Evolutionary conservation across 495 filamentous ascomycete genomes (phyloP).

Genomic region (Penicillium nucicola): DNA sequence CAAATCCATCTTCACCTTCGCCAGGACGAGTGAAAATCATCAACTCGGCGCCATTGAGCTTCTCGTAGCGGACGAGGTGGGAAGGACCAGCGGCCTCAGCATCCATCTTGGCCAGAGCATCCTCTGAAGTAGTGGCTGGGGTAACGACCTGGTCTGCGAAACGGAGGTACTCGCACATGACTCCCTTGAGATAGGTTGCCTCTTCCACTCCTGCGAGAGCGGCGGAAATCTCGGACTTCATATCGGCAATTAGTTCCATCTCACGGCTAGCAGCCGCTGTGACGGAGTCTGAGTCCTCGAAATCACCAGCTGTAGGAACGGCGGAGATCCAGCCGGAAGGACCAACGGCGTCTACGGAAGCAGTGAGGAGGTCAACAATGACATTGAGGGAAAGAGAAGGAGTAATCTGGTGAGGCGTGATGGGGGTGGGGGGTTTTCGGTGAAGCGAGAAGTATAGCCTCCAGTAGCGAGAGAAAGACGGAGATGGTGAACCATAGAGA

Average conservation of each 20-base stretch:
- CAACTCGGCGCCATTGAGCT: slow-evolving; percentile 43
- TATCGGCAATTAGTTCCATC: slow-evolving; percentile 57
- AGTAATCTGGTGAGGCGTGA: slow-evolving; percentile 50
- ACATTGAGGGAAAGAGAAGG: slow-evolving; percentile 48
- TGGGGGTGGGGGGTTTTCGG: slow-evolving; percentile 43
- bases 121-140: slow-evolving; percentile 5
- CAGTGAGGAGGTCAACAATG: slow-evolving; percentile 64
- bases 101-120: slow-evolving; percentile 9
- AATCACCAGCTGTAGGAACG: slow-evolving; percentile 16
- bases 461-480: slow-evolving; percentile 58
- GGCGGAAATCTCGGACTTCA: slow-evolving; percentile 71
- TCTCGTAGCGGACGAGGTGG: slow-evolving; percentile 34
- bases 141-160: slow-evolving; percentile 52
- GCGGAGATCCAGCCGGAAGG: slow-evolving; percentile 75
- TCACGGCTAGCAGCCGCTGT: slow-evolving; percentile 53
- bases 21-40: slow-evolving; percentile 33
- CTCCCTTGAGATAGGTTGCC: slow-evolving; percentile 61
- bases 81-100: slow-evolving; percentile 11
- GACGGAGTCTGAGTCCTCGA: slow-evolving; percentile 41
- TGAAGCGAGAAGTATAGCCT: slow-evolving; percentile 43
- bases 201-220: slow-evolving; percentile 76
- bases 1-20: slow-evolving; percentile 32
- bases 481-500: slow-evolving; percentile 71
- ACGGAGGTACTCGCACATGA: slow-evolving; percentile 67
- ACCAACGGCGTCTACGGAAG: slow-evolving; percentile 81